Percentiles rank a stretch among this genome's conserved stretches.
phyloP scores from a whole-genome alignment of 208 protist genomes.

The Acanthamoeba triangularis region DNA sequence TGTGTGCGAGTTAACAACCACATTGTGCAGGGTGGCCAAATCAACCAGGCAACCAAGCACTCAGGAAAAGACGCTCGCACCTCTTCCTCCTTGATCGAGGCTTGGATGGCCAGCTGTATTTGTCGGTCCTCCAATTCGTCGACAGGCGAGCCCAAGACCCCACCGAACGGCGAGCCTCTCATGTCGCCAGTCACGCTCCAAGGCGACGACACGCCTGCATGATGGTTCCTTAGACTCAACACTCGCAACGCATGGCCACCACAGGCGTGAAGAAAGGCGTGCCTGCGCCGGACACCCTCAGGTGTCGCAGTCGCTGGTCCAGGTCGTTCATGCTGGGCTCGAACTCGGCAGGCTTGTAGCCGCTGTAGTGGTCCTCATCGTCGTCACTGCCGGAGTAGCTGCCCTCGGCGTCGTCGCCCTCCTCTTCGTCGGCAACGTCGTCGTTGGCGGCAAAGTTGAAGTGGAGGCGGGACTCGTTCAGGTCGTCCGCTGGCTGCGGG shows the following conservation, averaged over 20 bases:
- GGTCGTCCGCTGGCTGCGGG: neutral
- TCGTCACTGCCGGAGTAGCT: neutral
- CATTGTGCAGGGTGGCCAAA: neutral
- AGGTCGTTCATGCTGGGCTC: neutral
- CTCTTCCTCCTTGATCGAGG: constrained; percentile 13
- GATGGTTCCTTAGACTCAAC: too few relatives aligned
- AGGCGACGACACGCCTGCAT: too few relatives aligned
- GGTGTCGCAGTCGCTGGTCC: neutral
- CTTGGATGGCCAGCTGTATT: neutral
- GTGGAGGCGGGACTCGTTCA: neutral
- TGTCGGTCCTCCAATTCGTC: neutral
- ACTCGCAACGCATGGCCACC: too few relatives aligned
- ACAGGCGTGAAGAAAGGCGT: too few relatives aligned
- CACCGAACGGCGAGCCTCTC: neutral
- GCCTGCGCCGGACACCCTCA: neutral
- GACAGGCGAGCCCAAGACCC: neutral
- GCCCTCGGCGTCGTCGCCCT: constrained; percentile 7
- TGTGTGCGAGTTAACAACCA: neutral
- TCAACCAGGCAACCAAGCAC: neutral
- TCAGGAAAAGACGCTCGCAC: neutral
- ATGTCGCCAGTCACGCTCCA: neutral
- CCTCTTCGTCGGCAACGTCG: neutral
- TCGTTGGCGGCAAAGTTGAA: neutral
- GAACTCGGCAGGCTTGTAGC: neutral
- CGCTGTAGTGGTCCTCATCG: neutral